Conservation (phyloP, 1,284 basidiomycete genomes). For the Mycosarcoma mackinlayi region DNA sequence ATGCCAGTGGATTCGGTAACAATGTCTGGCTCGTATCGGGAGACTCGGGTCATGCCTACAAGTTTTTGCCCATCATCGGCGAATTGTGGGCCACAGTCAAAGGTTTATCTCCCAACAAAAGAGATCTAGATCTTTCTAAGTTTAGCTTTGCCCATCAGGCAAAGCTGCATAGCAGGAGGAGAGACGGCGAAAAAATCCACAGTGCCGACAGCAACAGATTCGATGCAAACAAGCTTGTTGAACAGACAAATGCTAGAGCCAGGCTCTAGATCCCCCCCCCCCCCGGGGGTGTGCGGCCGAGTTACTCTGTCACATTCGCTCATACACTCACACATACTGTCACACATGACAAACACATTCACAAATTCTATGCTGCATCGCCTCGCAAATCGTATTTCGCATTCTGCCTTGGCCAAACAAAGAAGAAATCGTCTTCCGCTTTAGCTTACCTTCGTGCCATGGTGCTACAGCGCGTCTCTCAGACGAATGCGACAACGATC, state of each 20-base stretch:
- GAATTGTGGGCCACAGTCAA: conserved; percentile 75
- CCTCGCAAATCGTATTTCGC: too few species aligned
- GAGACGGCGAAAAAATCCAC: background rate
- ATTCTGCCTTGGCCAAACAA: too few species aligned
- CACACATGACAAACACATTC: too few species aligned
- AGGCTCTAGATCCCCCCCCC: conserved; percentile 4
- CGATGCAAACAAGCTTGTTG: background rate
- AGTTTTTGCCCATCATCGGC: conserved; percentile 85
- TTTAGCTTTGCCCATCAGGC: conserved; percentile 51
- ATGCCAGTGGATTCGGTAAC: background rate
- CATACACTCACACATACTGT: too few species aligned
- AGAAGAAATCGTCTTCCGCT: too few species aligned
- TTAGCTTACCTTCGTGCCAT: too few species aligned
- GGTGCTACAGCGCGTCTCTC: too few species aligned
- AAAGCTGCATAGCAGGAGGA: conserved; percentile 6
- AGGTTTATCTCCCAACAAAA: conserved; percentile 8
- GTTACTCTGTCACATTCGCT: too few species aligned
- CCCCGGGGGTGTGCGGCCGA: too few species aligned
- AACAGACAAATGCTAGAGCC: conserved; percentile 4
- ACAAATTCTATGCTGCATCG: too few species aligned
- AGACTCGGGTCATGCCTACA: conserved; percentile 70
- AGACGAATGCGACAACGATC: too few species aligned
- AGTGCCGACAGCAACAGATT: conserved; percentile 38
- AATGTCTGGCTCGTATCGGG: conserved; percentile 70
- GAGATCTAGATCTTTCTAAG: conserved; percentile 10